Evolutionary conservation across 805 yeast species (phyloP), one percentile per base, ranked within the genome.

Genomic region (Candida manassasensis): DNA sequence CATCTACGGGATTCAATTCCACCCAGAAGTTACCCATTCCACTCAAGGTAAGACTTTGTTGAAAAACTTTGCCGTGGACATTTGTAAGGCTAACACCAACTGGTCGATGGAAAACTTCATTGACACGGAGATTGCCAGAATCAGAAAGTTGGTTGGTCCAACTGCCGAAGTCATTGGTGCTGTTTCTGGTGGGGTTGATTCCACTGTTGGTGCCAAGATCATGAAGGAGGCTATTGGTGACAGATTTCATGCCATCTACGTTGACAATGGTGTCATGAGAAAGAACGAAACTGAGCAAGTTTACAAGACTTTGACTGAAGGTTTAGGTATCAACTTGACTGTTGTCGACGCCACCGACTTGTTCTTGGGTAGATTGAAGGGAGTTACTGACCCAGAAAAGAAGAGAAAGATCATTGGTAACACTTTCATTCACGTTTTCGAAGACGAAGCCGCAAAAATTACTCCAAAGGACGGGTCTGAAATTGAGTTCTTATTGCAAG

Each of bases 121-220:
- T 55, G 96, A 87, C 53, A 87, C 96, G 46, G 98, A 93, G 73
- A 89, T 93, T 54, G 79, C 84, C 49, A 81, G 98, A 67, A 93
- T 93, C 52, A 78, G 88, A 64, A 73, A 77, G 36, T 71, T 90
- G 47, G 97, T 93, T 49, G 98, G 98, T 35, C 97, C 96, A 48
- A 81, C 88, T 39, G 97, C 96, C 39, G 97, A 93, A 69, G 98
- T 93, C 46, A 93, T 93, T 57, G 98, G 98, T 68, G 98, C 98
- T 37, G 98, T 93, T 47, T 87, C 96, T 35, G 98, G 98, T 55
- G 98, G 98, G 72, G 98, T 93, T 44, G 98, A 93, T 68, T 93
- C 98, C 35, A 93, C 98, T 32, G 98, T 93, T 42, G 98, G 97
- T 48, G 97, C 98, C 47, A 93, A 90, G 73, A 76, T 93, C 59